Conservation (phyloP, 179 eudicot genomes). For the Drosera spatulata region DNA sequence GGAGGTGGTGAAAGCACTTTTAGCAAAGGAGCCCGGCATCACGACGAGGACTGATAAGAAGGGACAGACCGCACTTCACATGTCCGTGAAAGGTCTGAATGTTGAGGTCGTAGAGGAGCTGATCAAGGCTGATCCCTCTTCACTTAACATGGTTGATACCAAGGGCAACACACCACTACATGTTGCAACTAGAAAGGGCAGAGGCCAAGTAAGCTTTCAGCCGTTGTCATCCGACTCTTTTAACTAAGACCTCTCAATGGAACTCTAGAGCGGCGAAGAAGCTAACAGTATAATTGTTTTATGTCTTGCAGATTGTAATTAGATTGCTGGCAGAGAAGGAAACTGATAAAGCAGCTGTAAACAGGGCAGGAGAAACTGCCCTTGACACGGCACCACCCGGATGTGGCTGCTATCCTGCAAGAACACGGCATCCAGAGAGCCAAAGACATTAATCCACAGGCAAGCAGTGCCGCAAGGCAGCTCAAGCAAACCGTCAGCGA, state of each 20-base stretch:
- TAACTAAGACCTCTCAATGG: too few species aligned
- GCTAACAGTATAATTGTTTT: too few species aligned
- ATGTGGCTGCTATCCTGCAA: slow-evolving; percentile 34
- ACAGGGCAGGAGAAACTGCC: slow-evolving; percentile 69
- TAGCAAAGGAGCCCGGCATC: slow-evolving; percentile 46
- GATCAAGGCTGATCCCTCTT: slow-evolving; percentile 46
- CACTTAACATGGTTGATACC: slow-evolving; percentile 52
- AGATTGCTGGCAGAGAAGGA: slow-evolving; percentile 33
- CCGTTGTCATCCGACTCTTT: neutral
- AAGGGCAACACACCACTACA: slow-evolving; percentile 84
- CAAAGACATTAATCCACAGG: slow-evolving; percentile 40
- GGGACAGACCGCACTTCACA: slow-evolving; percentile 92
- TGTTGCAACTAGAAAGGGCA: slow-evolving; percentile 68
- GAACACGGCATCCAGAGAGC: slow-evolving; percentile 52
- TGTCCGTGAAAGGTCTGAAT: slow-evolving; percentile 91
- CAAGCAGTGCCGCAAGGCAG: slow-evolving; percentile 44
- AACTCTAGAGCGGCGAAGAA: too few species aligned
- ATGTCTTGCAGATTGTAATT: slow-evolving; percentile 43
- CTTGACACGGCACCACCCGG: slow-evolving; percentile 67
- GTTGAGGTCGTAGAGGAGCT: slow-evolving; percentile 68
- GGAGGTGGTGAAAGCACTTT: slow-evolving; percentile 58
- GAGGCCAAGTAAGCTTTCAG: slow-evolving; percentile 43
- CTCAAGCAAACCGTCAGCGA: slow-evolving; percentile 89
- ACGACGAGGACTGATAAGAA: slow-evolving; percentile 61
- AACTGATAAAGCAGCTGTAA: slow-evolving; percentile 42